Evolutionary conservation across 73 alveolate genomes (phyloP).

Genomic region (Uronychia binucleata): DNA sequence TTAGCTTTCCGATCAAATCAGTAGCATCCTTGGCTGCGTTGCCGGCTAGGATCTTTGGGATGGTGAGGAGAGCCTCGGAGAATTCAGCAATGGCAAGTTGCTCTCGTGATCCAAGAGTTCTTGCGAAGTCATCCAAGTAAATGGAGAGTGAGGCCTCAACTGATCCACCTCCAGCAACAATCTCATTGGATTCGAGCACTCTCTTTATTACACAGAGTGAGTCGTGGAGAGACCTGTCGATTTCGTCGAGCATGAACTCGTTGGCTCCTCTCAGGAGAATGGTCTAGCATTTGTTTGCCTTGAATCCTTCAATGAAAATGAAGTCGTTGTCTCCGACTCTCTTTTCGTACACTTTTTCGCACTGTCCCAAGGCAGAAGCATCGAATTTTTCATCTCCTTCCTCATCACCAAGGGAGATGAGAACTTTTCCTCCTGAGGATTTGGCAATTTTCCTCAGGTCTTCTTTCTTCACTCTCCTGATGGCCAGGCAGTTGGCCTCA

Average conservation of each 20-base stretch:
- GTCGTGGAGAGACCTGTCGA: constrained; percentile 97
- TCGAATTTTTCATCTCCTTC: constrained; percentile 86
- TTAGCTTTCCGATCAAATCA: constrained; percentile 91
- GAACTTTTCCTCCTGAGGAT: constrained; percentile 93
- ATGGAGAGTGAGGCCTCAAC: constrained; percentile 97
- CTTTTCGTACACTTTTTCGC: constrained; percentile 92
- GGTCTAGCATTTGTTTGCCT: constrained; percentile 81
- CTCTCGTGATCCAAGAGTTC: constrained; percentile 96
- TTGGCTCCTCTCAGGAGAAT: constrained; percentile 98
- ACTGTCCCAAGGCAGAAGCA: constrained; percentile 72
- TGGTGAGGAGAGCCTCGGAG: constrained; percentile 94
- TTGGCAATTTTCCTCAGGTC: constrained; percentile 98
- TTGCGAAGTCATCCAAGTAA: constrained; percentile 90
- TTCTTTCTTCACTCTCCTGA: constrained; percentile 94
- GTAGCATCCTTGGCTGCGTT: constrained; percentile 99
- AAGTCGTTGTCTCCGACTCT: constrained; percentile 97
- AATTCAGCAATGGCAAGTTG: constrained; percentile 98
- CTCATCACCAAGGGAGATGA: constrained; percentile 80
- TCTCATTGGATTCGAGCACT: constrained; percentile 89
- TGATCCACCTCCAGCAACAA: constrained; percentile 99
- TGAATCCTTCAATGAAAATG: constrained; percentile 95
- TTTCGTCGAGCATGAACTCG: constrained; percentile 97
- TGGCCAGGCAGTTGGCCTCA: constrained; percentile 91
- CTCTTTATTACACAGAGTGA: constrained; percentile 98
- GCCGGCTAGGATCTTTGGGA: constrained; percentile 97